Conservation (phyloP, 2,329 filamentous ascomycete genomes). For the Dichotomopilus funicola region DNA sequence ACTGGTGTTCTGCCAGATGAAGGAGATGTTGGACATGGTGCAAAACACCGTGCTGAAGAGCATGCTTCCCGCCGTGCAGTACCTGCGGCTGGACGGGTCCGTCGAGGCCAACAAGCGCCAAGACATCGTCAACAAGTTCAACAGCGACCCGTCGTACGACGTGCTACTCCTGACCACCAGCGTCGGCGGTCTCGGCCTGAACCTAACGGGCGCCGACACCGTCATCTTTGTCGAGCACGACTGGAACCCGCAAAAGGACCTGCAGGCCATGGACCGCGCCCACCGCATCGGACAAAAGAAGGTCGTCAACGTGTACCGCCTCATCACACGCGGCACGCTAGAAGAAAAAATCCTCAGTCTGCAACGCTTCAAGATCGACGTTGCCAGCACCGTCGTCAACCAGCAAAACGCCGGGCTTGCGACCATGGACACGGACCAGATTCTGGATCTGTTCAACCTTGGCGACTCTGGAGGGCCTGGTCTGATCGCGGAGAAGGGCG, state of each 20-base stretch:
- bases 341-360: constrained; percentile 98
- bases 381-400: constrained; percentile 95
- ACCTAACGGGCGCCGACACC: constrained; percentile 92
- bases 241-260: constrained; percentile 98
- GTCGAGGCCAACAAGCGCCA: constrained; percentile 92
- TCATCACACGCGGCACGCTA: constrained; percentile 90
- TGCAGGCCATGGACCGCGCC: constrained; percentile 97
- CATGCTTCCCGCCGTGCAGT: constrained; percentile 87
- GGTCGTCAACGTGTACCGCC: constrained; percentile 96
- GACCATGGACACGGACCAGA: constrained; percentile 98
- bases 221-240: constrained; percentile 99
- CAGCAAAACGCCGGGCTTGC: constrained; percentile 93
- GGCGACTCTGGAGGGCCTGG: constrained; percentile 64
- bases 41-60: constrained; percentile 87
- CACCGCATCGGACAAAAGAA: constrained; percentile 99
- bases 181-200: constrained; percentile 89
- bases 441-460: constrained; percentile 91
- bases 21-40: constrained; percentile 99
- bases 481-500: constrained; percentile 53
- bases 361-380: constrained; percentile 98
- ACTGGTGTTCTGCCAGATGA: constrained; percentile 98
- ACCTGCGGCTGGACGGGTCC: constrained; percentile 84
- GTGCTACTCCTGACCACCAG: constrained; percentile 89
- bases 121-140: constrained; percentile 98
- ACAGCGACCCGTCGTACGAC: constrained; percentile 94